Base-by-base conservation (phyloP, 495 filamentous ascomycete species). In the Aspergillus biplanus region DNA sequence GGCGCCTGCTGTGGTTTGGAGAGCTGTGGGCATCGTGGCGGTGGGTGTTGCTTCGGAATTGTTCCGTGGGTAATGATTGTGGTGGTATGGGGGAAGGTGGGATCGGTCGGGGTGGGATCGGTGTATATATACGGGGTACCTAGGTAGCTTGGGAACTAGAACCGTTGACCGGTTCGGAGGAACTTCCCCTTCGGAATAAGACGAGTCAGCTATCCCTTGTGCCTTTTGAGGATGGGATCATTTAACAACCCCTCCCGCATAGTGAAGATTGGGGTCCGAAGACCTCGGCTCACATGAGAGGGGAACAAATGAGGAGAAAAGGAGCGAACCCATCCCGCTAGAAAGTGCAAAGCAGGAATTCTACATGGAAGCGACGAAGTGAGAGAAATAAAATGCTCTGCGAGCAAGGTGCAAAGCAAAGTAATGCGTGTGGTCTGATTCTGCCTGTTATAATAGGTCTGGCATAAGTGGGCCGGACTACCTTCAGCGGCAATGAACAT, bases 1-100 rank as follows among this genome's bases (percentile, higher is more conserved):
- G 42, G 53, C 57, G 3, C 52, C 33, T 16, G 63, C 64, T 7
- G 68, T 68, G 37, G 52, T 37, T 62, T 68, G 33, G 27, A 70
- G 65, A n/a, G 61, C 39, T 21, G 57, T 67, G 16, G 65, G 50
- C 65, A 67, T 67, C 1, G 8, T 56, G 50, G n/a, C 6, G 33
- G 15, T 50, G 16, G 47, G n/a, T 49, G 15, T 12, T n/a, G 18
- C 5, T 49, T 18, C 7, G 13, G 18, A 8, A 44, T 44, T 21
- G 16, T 49, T n/a, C 16, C 15, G 46, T 4, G 5, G 15, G 13
- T 16, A 18, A n/a, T 18, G 18, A 16, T n/a, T 16, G 18, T 7
- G 46, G 15, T 49, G 13, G 18, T 3, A 49, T 21, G 7, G 46
- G 18, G 15, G 18, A 49, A 49, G 8, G 13, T n/a, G 18, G 15